Evolutionary conservation across 306 rosid species (phyloP).

Genomic region (Begonia fuchsioides): DNA sequence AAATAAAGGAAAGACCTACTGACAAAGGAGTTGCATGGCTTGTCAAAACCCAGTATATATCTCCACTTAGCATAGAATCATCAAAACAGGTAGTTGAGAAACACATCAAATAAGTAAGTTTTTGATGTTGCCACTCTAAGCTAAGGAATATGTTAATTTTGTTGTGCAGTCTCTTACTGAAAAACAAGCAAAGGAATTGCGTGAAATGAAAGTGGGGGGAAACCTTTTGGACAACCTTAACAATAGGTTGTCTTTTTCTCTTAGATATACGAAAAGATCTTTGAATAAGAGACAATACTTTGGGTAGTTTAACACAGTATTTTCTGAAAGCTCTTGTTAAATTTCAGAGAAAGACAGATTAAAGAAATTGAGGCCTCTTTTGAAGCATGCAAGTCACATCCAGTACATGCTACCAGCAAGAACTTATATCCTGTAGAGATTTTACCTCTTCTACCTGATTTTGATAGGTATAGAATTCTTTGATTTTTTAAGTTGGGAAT

Average conservation of each 20-base stretch:
- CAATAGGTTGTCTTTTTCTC: conserved; percentile 35
- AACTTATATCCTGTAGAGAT: conserved; percentile 81
- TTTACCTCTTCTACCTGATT: conserved; percentile 84
- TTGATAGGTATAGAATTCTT: conserved; percentile 46
- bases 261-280: not conserved
- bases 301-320: no score
- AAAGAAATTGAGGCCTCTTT: conserved; percentile 96
- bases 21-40: conserved; percentile 99
- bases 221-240: conserved; percentile 58
- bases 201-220: conserved; percentile 78
- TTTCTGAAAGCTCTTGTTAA: conserved; percentile 10
- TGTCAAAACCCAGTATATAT: conserved; percentile 93
- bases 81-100: conserved; percentile 59
- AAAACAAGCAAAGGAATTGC: conserved; percentile 90
- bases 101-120: not conserved
- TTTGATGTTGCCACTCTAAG: no score
- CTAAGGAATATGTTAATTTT: no score
- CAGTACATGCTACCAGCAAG: conserved; percentile 85
- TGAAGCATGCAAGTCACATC: conserved; percentile 82
- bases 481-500: no score
- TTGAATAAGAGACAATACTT: no score
- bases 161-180: conserved; percentile 74
- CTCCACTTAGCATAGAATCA: conserved; percentile 89
- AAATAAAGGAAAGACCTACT: conserved; percentile 85
- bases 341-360: conserved; percentile 77